phyloP scores from a whole-genome alignment of 2,329 filamentous ascomycete genomes.

The Venturia pyrina region DNA sequence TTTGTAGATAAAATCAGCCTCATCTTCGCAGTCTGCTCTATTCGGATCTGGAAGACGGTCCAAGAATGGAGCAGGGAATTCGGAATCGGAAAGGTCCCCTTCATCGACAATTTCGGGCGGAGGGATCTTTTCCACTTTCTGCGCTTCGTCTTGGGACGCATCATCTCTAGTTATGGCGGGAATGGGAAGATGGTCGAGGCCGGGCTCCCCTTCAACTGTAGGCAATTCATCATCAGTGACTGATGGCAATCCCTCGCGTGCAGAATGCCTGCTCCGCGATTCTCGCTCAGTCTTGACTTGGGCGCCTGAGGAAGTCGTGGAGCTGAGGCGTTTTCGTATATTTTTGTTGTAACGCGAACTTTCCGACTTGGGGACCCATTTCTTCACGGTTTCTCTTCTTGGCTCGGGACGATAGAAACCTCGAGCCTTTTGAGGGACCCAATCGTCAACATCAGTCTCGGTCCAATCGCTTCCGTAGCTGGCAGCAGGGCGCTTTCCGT shows the following conservation, averaged over 20 bases:
- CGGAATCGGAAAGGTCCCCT: conserved; percentile 25
- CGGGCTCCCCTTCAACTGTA: not conserved
- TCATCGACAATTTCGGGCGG: conserved; percentile 20
- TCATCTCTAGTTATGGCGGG: not conserved
- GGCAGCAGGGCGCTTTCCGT: not conserved
- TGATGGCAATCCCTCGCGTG: not conserved
- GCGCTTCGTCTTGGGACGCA: not conserved
- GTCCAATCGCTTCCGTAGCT: conserved; percentile 8
- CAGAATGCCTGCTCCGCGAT: conserved; percentile 1
- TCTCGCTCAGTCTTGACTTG: not conserved
- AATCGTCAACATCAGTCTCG: conserved; percentile 9
- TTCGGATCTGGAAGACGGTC: conserved; percentile 20
- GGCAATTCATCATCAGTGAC: not conserved
- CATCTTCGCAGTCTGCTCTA: conserved; percentile 27
- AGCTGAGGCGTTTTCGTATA: not conserved
- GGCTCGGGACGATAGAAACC: conserved; percentile 12
- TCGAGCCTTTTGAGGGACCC: conserved; percentile 3
- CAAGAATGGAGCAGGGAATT: conserved; percentile 28
- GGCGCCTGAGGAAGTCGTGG: not conserved
- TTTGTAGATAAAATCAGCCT: conserved; percentile 32
- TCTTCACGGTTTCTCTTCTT: conserved; percentile 5
- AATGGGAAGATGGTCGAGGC: not conserved
- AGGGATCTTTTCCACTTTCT: not conserved
- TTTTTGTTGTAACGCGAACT: conserved; percentile 1
- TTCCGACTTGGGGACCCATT: conserved; percentile 9